phyloP scores from a whole-genome alignment of 2,329 filamentous ascomycete species.

The Sarocladiaceae sp. region DNA sequence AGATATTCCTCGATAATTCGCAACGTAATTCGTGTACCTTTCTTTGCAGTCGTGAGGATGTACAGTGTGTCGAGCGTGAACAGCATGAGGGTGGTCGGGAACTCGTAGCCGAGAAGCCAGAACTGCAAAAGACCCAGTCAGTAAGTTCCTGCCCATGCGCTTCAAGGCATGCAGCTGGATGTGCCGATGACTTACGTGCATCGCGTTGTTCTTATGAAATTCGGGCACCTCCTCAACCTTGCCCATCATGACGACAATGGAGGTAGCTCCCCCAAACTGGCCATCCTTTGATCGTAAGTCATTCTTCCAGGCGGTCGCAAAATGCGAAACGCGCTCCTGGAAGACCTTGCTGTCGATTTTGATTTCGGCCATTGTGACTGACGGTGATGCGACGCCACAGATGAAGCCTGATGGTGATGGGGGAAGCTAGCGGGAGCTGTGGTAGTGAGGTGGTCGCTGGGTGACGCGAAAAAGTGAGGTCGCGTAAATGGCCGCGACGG shows the following conservation, averaged over 20 bases:
- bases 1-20: conserved; percentile 10
- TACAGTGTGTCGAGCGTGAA: conserved; percentile 84
- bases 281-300: conserved; percentile 85
- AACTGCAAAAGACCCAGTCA: conserved; percentile 58
- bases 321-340: conserved; percentile 83
- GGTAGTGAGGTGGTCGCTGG: conserved; percentile 9
- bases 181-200: conserved; percentile 62
- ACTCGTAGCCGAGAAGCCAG: conserved; percentile 98
- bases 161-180: conserved; percentile 2
- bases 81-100: conserved; percentile 90
- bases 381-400: conserved; percentile 23
- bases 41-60: conserved; percentile 93
- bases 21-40: conserved; percentile 54
- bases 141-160: conserved; percentile 9
- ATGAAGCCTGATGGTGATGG: conserved; percentile 20
- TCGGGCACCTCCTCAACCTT: conserved; percentile 84
- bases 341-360: conserved; percentile 92
- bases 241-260: conserved; percentile 86
- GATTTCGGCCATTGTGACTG: conserved; percentile 66
- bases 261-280: conserved; percentile 78
- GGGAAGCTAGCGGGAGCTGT: conserved; percentile 19
- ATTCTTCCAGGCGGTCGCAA: conserved; percentile 90
- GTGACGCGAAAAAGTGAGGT: conserved; percentile 34
- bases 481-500: conserved; percentile 33
- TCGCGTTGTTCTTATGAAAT: conserved; percentile 93